Evolutionary conservation across 2,329 filamentous ascomycete genomes (phyloP).

Genomic region (Fusarium lateritium): DNA sequence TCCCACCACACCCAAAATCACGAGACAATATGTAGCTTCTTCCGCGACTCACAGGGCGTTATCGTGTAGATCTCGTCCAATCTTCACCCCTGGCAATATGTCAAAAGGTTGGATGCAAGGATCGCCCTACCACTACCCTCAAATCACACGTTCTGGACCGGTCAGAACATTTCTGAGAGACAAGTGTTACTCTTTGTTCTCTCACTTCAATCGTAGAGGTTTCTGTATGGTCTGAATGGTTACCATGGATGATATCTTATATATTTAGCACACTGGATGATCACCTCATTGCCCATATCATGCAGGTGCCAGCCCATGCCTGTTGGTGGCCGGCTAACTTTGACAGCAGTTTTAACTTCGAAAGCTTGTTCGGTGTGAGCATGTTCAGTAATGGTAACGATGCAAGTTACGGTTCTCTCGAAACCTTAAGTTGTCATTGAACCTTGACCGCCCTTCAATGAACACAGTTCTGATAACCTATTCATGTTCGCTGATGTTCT

Average conservation of each 20-base stretch:
- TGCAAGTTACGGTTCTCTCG: slow-evolving; percentile 14
- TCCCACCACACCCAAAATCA: slow-evolving; percentile 28
- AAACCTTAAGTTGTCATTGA: slow-evolving; percentile 12
- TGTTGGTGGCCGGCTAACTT: slow-evolving; percentile 2
- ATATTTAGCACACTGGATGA: slow-evolving; percentile 9
- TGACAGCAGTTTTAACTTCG: slow-evolving; percentile 1
- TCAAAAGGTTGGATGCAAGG: slow-evolving; percentile 35
- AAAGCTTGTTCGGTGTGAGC: slow-evolving; percentile 16
- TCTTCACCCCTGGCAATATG: slow-evolving; percentile 32
- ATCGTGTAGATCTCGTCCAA: slow-evolving; percentile 27
- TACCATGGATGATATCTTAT: slow-evolving; percentile 2
- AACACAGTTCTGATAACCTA: slow-evolving; percentile 18
- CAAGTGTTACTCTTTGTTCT: slow-evolving; percentile 36
- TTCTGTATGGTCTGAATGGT: slow-evolving; percentile 22
- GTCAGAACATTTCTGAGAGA: slow-evolving; percentile 32
- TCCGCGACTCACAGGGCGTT: slow-evolving; percentile 19
- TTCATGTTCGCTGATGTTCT: slow-evolving; percentile 5
- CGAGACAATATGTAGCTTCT: slow-evolving; percentile 26
- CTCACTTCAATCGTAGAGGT: slow-evolving; percentile 4
- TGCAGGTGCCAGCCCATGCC: background rate
- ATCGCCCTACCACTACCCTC: slow-evolving; percentile 28
- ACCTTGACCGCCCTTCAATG: slow-evolving; percentile 32
- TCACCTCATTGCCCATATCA: slow-evolving; percentile 21
- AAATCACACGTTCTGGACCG: slow-evolving; percentile 42
- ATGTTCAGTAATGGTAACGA: slow-evolving; percentile 11